Evolutionary conservation across 352 stramenopile species (phyloP), one percentile per base, ranked within the genome.

Genomic region (Aphanomyces cochlioides): DNA sequence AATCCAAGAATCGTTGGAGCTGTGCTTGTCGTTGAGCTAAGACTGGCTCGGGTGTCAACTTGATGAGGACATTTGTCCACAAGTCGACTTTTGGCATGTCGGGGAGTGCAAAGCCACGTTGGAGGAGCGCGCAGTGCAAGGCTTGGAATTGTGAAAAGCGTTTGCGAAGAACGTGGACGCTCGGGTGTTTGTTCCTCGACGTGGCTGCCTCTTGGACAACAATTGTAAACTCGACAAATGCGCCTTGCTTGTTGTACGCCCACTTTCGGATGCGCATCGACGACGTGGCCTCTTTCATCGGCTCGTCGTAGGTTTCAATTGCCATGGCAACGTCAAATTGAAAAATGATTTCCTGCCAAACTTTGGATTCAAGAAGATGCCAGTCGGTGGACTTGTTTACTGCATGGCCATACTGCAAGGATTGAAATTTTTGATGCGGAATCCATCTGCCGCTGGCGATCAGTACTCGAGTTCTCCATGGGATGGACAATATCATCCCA

Each of bases 1-100:
- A 61, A 7, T 19, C 36, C 19, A 61, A n/a, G 10, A 61, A 17
- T 28, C 43, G 19, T 37, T 61, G 54, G 6, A 61, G 21, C n/a
- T 61, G 17, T 39, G 12, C 21, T 12, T 37, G 54, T 40, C 54
- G 54, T 17, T 37, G 54, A 13, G 17, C 54, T 37, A 61, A 39
- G 54, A 61, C 21, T 17, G 54, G 8, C 17, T 17, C 1, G 7
- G 54, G 54, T 12, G 54, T 61, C 54, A 61, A 37, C 34, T 37
- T 39, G 54, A 61, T 61, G 19, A 61, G 54, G 54, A 61, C 54
- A 40, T 61, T 61, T 1, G 54, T 61, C 54, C 54, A 61, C 54
- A 61, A 61, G 54, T 61, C 54, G 5, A 19, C 54, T 37, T 28
- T 43, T n/a, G 54, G 54, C 54, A 61, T 61, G 17, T 61, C 36